Conservation (phyloP, 805 yeast genomes). For the Candida morakotiae region DNA sequence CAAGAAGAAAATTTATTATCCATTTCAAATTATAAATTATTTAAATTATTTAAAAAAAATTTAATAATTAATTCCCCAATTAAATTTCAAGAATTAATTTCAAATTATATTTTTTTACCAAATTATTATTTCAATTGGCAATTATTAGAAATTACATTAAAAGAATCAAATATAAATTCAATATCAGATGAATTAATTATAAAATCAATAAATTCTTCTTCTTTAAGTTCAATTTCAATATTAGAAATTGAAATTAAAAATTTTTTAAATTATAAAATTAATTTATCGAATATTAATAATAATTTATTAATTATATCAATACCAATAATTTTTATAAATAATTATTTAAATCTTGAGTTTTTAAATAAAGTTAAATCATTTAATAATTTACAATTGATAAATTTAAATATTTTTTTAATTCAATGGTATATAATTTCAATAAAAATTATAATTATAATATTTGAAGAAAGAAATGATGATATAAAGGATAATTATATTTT, state of each 20-base stretch:
- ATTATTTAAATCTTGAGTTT: conserved; percentile 15
- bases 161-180: conserved; percentile 36
- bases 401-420: conserved; percentile 28
- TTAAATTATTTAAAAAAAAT: conserved; percentile 44
- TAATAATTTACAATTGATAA: conserved; percentile 21
- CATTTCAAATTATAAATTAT: conserved; percentile 16
- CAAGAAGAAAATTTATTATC: not conserved
- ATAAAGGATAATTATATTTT: conserved; percentile 23
- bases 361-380: conserved; percentile 17
- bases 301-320: conserved; percentile 49
- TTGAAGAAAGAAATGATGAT: conserved; percentile 8
- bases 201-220: conserved; percentile 3
- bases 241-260: conserved; percentile 15
- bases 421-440: conserved; percentile 45
- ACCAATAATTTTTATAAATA: conserved; percentile 41
- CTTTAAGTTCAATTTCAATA: no score
- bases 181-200: conserved; percentile 4
- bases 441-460: conserved; percentile 34
- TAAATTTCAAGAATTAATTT: conserved; percentile 46
- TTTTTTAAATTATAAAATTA: conserved; percentile 9
- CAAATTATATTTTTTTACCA: conserved; percentile 44
- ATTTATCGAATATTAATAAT: conserved; percentile 34
- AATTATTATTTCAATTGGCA: conserved; percentile 39
- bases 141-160: conserved; percentile 41
- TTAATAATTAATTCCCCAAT: conserved; percentile 48